Percentiles rank a stretch among this genome's conserved stretches.
Conservation (phyloP, 768 basidiomycete species). For the Leccinum olivaceopallidum region DNA sequence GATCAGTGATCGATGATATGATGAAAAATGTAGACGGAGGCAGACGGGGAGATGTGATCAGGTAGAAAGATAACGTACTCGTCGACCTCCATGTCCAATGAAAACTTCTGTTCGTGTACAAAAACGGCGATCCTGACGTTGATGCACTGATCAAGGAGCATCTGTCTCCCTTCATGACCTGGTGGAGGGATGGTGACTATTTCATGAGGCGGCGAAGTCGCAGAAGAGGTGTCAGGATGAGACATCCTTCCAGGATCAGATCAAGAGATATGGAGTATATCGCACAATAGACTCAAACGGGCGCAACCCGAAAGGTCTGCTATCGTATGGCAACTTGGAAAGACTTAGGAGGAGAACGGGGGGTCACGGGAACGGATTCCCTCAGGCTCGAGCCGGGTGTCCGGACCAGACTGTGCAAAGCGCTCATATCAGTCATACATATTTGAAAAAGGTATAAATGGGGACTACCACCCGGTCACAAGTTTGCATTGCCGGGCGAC, state of each 20-base stretch:
- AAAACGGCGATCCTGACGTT: conserved; percentile 53
- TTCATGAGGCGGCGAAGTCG: conserved; percentile 49
- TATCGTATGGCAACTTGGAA: conserved; percentile 4
- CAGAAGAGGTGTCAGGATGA: conserved; percentile 11
- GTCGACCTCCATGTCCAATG: conserved; percentile 75
- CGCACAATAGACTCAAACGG: conserved; percentile 21
- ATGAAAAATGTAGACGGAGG: conserved; percentile 6
- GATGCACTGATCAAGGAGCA: conserved; percentile 66
- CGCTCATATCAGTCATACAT: conserved; percentile 3
- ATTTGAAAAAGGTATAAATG: conserved; percentile 10
- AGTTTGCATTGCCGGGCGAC: conserved; percentile 8
- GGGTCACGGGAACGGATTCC: conserved; percentile 19
- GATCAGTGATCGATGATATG: conserved; percentile 10
- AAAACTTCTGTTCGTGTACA: conserved; percentile 58
- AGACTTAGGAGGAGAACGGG: background rate
- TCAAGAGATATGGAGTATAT: conserved; percentile 5
- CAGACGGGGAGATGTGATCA: conserved; percentile 11
- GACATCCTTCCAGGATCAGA: conserved; percentile 15
- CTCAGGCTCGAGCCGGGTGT: conserved; percentile 16
- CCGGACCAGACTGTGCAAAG: conserved; percentile 13
- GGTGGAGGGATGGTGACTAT: conserved; percentile 47
- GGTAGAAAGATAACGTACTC: conserved; percentile 45
- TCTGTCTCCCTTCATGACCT: conserved; percentile 39
- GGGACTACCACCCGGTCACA: background rate
- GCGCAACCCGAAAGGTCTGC: conserved; percentile 1